Base-by-base conservation (phyloP, 345 rosid genomes). In the Hypericum perforatum region DNA sequence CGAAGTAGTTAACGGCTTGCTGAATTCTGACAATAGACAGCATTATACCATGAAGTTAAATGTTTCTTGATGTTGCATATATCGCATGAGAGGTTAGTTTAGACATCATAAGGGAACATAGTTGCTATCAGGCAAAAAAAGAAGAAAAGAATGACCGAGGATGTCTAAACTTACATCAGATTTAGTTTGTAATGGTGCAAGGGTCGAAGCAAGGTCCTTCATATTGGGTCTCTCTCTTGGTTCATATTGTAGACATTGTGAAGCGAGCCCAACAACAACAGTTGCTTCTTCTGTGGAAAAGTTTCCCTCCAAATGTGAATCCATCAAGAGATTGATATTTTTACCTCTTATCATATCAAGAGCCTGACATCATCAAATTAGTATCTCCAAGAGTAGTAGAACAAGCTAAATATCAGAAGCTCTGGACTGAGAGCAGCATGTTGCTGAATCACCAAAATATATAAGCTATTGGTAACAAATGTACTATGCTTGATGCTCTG, bases 271-370 rank as follows among this genome's bases (percentile, higher is more conserved):
- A 40, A 86, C 85, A 59, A 89, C 88, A 39, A 52, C 78, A 0
- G 85, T 88, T 53, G 97, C 98, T 70, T 94, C 95, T 67, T 94
- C 97, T 0, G 79, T 75, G 49, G 95, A 86, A 69, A 86, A 89
- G 41, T 86, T 94, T 22, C 92, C 97, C 58, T 86, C 96, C 51
- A 89, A 75, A 68, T 86, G 97, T 43, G 99, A 94, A 56, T 94
- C 99, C 97, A 86, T 84, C 59, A 94, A 74, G 15, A 68, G 62
- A 62, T 52, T 68, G 58, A 84, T 82, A 72, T 89, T 86, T 68
- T 82, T 78, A 16, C 82, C 83, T 9, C 81, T 80, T 46, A 94
- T 94, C 96, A 84, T 94, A 63, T 86, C 99, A 43, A 94, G 86
- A 49, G 97, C 99, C 99, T 94, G 82, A 43, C 68, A 14, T 51